Evolutionary conservation across 768 basidiomycete genomes (phyloP), one percentile per base, ranked within the genome.

Genomic region (Kockovaella imperatae): DNA sequence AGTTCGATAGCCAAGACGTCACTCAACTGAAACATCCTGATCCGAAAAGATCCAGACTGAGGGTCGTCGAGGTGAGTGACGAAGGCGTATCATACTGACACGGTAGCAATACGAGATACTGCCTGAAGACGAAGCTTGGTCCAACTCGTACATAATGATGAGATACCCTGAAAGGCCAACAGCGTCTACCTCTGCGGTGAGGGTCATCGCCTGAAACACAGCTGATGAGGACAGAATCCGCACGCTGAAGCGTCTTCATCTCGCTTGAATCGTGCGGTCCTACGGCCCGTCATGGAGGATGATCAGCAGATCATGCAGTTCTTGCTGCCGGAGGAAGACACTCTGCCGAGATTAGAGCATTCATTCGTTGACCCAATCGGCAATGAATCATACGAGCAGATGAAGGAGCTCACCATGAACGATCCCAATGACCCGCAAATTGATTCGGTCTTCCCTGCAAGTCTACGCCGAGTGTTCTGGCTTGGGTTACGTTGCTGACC

Each of bases 161-260:
- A 51, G 53, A 25, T 68, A 59, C 44, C 58, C 69, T 7, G 69
- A 70, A 50, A 40, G 60, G 18, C 69, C 69, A 4, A 54, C 60
- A 3, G 62, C 62, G 7, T 10, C 60, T 7, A 56, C 56, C 2
- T 44, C 56, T 14, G 41, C 42, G 3, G 67, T 68, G 21, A 50
- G 65, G 43, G 25, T 30, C n/a, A 3, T 29, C 21, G 8, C 18
- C 13, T 41, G 5, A 11, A 18, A 42, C 34, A 32, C 14, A 3
- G 44, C 45, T 45, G 23, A 40, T 29, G n/a, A 28, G n/a, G n/a
- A n/a, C 32, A 56, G 53, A 63, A 56, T 20, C 49, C 57, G 4
- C 49, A 34, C 11, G 47, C 52, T 4, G 18, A 36, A 20, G 46
- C 64, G 3, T 56, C 64, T 15, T 54, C 59, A 20, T 49, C 50